Conservation (phyloP, 2,329 filamentous ascomycete species). For the Atkinsonella texensis region DNA sequence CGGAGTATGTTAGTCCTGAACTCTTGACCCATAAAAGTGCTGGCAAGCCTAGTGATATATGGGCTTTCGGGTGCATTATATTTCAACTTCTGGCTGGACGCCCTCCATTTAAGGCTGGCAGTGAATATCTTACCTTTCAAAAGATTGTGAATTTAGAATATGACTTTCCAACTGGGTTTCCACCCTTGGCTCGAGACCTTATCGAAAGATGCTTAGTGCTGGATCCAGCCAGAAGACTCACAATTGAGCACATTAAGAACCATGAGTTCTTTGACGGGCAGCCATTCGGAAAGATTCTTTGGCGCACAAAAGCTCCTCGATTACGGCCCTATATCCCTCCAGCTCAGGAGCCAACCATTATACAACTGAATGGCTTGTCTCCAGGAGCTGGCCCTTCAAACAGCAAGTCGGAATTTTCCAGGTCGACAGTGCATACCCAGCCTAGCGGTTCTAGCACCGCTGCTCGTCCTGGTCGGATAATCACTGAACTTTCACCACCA, state of each 20-base stretch:
- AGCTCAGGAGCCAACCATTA: conserved; percentile 58
- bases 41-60: conserved; percentile 93
- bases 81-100: conserved; percentile 94
- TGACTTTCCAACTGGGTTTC: conserved; percentile 82
- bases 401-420: conserved; percentile 17
- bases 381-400: conserved; percentile 11
- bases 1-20: conserved; percentile 96
- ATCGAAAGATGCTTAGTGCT: conserved; percentile 84
- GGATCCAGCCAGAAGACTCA: conserved; percentile 72
- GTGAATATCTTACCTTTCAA: conserved; percentile 95
- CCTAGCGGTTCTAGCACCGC: conserved; percentile 29
- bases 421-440: conserved; percentile 23
- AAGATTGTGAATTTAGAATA: conserved; percentile 95
- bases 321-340: conserved; percentile 75
- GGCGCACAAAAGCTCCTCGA: conserved; percentile 81
- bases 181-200: conserved; percentile 71
- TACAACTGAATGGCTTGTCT: conserved; percentile 54
- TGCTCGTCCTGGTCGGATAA: conserved; percentile 62
- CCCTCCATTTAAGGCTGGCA: conserved; percentile 89
- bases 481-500: conserved; percentile 92
- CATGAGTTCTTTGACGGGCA: conserved; percentile 92
- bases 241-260: conserved; percentile 92
- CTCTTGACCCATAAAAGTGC: conserved; percentile 94
- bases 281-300: conserved; percentile 69
- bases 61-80: conserved; percentile 97